Evolutionary conservation across 257 asterid genomes (phyloP).

Genomic region (Solanum ossicruentum): DNA sequence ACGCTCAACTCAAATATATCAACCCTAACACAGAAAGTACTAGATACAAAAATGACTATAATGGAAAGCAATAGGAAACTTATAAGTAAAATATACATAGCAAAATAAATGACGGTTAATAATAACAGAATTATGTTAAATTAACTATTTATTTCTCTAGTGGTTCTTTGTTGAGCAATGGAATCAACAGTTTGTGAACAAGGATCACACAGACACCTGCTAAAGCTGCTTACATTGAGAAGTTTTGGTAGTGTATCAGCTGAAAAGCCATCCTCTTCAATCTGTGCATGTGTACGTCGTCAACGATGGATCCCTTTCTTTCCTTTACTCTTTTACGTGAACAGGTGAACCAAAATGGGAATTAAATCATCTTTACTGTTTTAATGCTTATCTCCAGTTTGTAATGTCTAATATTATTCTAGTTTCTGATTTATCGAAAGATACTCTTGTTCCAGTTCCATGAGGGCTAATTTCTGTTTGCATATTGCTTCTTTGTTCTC

Average conservation of each 20-base stretch:
- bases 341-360: too few species aligned
- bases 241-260: too few species aligned
- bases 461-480: not conserved
- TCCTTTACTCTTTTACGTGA: not conserved
- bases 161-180: not conserved
- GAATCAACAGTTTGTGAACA: not conserved
- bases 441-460: not conserved
- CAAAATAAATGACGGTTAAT: too few species aligned
- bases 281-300: not conserved
- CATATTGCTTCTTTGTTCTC: not conserved
- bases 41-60: too few species aligned
- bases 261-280: not conserved
- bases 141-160: not conserved
- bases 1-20: too few species aligned
- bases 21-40: too few species aligned
- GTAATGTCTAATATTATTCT: not conserved
- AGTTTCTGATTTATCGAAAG: not conserved
- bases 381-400: not conserved
- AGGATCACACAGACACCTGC: too few species aligned
- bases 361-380: too few species aligned
- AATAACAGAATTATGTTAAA: not conserved
- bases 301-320: not conserved
- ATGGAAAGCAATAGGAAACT: too few species aligned
- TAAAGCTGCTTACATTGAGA: too few species aligned
- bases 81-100: too few species aligned